Percentiles rank a stretch among this genome's conserved stretches.
Conservation (phyloP, 176 grass and related monocot species). For the Lolium perenne region DNA sequence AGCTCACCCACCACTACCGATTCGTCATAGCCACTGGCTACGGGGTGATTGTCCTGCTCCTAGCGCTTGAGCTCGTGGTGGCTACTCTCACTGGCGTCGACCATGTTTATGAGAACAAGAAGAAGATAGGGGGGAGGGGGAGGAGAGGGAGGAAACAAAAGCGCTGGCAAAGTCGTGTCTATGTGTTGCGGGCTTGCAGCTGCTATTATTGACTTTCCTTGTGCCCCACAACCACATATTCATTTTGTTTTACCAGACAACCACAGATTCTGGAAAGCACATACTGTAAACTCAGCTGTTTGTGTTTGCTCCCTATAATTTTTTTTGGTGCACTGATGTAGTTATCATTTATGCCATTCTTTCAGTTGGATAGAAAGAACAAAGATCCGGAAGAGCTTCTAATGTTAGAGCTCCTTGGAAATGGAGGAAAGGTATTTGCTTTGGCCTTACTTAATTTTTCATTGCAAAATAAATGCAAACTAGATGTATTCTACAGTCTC, state of each 20-base stretch:
- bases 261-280: not conserved
- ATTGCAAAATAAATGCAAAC: conserved; percentile 10
- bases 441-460: conserved; percentile 18
- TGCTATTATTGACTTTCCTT: conserved; percentile 16
- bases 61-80: no score
- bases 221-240: not conserved
- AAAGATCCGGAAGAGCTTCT: conserved; percentile 65
- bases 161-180: not conserved
- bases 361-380: conserved; percentile 75
- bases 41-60: no score
- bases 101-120: not conserved
- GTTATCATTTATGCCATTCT: conserved; percentile 39
- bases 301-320: not conserved
- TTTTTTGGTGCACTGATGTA: conserved; percentile 26
- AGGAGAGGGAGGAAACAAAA: not conserved
- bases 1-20: no score
- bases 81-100: no score
- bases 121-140: not conserved
- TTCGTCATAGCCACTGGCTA: no score
- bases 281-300: not conserved
- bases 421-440: conserved; percentile 84
- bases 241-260: not conserved
- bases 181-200: not conserved
- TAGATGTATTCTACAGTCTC: not conserved
- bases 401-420: conserved; percentile 82